Evolutionary conservation across 2,329 filamentous ascomycete species (phyloP).

Genomic region (Pestalotiopsis sp.): DNA sequence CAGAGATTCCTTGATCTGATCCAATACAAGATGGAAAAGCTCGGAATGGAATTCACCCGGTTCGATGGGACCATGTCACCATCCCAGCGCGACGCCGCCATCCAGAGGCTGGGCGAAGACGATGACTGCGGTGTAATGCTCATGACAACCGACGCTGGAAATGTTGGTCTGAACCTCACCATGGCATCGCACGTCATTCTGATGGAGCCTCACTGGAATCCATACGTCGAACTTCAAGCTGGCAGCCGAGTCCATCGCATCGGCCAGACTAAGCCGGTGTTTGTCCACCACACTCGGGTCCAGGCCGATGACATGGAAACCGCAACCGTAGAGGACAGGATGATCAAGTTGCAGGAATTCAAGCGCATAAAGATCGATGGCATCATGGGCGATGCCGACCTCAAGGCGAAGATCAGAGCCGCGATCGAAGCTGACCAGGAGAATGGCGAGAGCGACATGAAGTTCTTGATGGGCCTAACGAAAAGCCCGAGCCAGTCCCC

Average conservation of each 20-base stretch:
- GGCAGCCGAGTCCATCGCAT: constrained; percentile 89
- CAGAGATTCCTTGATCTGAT: constrained; percentile 78
- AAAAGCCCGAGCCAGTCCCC: no score
- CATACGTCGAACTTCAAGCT: constrained; percentile 89
- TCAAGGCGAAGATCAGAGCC: constrained; percentile 62
- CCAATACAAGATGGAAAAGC: constrained; percentile 68
- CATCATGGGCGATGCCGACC: constrained; percentile 77
- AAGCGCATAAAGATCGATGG: constrained; percentile 78
- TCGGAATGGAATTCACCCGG: constrained; percentile 61
- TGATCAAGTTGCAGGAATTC: constrained; percentile 75
- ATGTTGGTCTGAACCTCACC: constrained; percentile 84
- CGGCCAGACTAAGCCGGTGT: constrained; percentile 74
- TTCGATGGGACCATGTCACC: constrained; percentile 80
- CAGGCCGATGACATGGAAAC: constrained; percentile 38
- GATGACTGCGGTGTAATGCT: constrained; percentile 70
- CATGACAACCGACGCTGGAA: constrained; percentile 79
- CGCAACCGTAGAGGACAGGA: constrained; percentile 82
- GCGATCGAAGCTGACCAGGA: not conserved
- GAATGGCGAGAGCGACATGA: constrained; percentile 45
- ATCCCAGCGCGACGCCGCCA: constrained; percentile 66
- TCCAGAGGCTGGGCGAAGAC: constrained; percentile 66
- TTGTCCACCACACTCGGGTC: constrained; percentile 80
- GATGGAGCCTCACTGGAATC: constrained; percentile 94
- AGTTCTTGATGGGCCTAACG: no score
- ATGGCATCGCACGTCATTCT: constrained; percentile 85